phyloP scores from a whole-genome alignment of 164 flowering plant genomes.

The Buxus sempervirens region DNA sequence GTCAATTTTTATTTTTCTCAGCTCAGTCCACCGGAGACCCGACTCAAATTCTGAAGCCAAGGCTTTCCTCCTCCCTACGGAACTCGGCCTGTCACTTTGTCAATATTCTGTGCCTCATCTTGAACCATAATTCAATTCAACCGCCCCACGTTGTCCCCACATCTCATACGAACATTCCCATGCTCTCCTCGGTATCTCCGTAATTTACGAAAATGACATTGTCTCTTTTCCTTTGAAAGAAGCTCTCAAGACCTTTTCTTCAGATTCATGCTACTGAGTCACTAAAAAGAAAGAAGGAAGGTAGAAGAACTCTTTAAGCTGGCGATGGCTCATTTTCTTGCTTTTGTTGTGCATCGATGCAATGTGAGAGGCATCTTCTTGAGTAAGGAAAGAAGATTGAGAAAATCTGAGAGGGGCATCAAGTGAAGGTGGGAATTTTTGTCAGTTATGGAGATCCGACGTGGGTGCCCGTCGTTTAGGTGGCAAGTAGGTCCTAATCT shows the following conservation, averaged over 20 bases:
- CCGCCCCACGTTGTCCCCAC: conserved; percentile 40
- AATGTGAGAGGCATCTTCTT: no score
- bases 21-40: background rate
- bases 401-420: conserved; percentile 9
- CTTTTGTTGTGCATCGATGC: no score
- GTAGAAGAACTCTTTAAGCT: no score
- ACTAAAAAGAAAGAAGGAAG: no score
- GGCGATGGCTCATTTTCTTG: no score
- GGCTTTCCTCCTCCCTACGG: conserved; percentile 42
- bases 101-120: conserved; percentile 45
- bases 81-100: conserved; percentile 24
- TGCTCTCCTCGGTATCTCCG: background rate
- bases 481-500: conserved; percentile 10
- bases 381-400: no score
- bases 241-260: no score
- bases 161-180: background rate
- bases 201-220: background rate
- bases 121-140: conserved; percentile 29
- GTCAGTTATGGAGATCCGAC: conserved; percentile 35
- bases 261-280: no score
- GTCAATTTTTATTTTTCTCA: no score
- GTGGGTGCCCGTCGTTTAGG: conserved; percentile 21
- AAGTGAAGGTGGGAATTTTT: conserved; percentile 18
- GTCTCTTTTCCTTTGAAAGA: background rate
- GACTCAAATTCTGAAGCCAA: background rate